Percentiles rank a stretch among this genome's conserved stretches.
These are phyloP conservation scores for Carex sylvatica DNA, from an alignment of 202 grass and related monocot species.

Conservation along the genomic window DNA sequence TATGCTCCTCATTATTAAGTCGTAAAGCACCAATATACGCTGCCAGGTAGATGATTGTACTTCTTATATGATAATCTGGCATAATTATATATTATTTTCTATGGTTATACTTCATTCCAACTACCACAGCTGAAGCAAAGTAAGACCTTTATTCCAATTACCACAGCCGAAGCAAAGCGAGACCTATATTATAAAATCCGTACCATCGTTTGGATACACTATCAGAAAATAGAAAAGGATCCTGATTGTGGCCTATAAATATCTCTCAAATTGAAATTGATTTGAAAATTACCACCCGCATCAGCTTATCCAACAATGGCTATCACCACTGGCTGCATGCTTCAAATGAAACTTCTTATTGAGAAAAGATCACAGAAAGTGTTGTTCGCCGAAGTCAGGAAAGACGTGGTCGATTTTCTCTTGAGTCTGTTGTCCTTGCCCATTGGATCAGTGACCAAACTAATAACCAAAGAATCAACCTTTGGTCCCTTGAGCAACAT, in stretches of 20 bases:
- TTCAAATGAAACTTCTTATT: conserved; percentile 37
- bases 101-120: no score
- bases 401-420: conserved; percentile 38
- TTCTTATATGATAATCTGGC: background rate
- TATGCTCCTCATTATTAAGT: background rate
- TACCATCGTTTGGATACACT: no score
- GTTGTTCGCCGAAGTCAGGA: conserved; percentile 32
- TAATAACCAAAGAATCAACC: conserved; percentile 16
- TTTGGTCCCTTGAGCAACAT: background rate
- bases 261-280: background rate
- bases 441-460: conserved; percentile 2
- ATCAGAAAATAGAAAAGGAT: background rate
- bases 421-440: conserved; percentile 22
- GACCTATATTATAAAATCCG: no score
- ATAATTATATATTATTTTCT: no score
- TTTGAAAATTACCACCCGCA: background rate
- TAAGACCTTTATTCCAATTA: no score
- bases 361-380: conserved; percentile 20
- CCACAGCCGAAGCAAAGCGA: no score
- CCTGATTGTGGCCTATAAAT: background rate
- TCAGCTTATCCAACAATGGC: background rate
- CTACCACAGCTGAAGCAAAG: no score
- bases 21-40: background rate
- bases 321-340: background rate
- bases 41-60: background rate